Evolutionary conservation across 495 filamentous ascomycete genomes (phyloP).

Genomic region (Neurospora terricola): DNA sequence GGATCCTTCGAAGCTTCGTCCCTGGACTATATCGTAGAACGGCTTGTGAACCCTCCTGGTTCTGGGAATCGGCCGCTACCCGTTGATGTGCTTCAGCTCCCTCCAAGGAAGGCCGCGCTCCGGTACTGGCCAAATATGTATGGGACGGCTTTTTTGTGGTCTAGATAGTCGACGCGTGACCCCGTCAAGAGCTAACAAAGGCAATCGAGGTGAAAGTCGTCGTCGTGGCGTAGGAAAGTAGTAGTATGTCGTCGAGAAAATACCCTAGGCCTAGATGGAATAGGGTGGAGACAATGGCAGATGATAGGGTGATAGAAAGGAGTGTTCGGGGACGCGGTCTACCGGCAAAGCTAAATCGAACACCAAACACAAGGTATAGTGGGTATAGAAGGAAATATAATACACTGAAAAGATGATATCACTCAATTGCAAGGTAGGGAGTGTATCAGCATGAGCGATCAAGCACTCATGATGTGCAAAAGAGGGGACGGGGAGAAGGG

Average conservation of each 20-base stretch:
- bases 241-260: slow-evolving; percentile 2
- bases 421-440: not conserved
- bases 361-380: not conserved
- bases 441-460: not conserved
- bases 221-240: slow-evolving; percentile 4
- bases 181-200: not conserved
- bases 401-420: not conserved
- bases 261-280: not conserved
- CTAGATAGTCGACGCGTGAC: not conserved
- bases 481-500: not conserved
- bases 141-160: not conserved
- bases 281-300: not conserved
- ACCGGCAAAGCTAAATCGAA: not conserved
- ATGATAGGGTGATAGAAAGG: not conserved
- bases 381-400: not conserved
- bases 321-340: not conserved
- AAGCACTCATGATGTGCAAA: not conserved
- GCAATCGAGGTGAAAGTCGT: not conserved
- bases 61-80: not conserved
- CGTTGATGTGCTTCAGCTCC: not conserved
- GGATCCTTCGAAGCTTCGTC: not conserved
- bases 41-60: not conserved
- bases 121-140: not conserved
- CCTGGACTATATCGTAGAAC: not conserved
- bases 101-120: not conserved